These are phyloP conservation scores for Entonaema liquescens DNA, from an alignment of 495 filamentous ascomycete genomes.

Conservation along the genomic window DNA sequence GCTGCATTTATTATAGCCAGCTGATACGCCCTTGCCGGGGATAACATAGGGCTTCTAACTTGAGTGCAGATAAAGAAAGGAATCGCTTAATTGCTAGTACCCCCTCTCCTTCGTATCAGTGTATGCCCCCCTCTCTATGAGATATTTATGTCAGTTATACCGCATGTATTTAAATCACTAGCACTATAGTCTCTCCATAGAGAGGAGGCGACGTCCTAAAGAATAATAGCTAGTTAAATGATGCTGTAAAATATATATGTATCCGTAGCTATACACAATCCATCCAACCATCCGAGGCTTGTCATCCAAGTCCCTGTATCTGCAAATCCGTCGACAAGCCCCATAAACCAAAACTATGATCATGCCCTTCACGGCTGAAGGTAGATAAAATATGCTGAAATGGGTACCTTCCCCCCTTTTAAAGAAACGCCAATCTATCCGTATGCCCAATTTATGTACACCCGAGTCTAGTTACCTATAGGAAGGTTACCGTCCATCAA, in stretches of 20 bases:
- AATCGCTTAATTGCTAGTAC: too few relatives aligned
- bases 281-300: not conserved
- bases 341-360: not conserved
- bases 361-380: too few relatives aligned
- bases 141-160: too few relatives aligned
- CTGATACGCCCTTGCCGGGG: too few relatives aligned
- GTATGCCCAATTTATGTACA: slow-evolving; percentile 16
- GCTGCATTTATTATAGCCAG: not conserved
- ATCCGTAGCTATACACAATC: not conserved
- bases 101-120: too few relatives aligned
- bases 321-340: not conserved
- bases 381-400: slow-evolving; percentile 2
- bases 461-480: not conserved
- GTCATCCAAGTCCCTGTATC: not conserved
- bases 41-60: too few relatives aligned
- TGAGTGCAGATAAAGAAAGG: too few relatives aligned
- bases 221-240: not conserved
- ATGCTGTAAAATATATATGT: not conserved
- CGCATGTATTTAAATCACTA: not conserved
- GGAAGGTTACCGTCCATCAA: not conserved
- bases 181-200: not conserved
- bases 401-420: not conserved
- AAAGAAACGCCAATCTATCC: slow-evolving; percentile 21
- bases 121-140: too few relatives aligned
- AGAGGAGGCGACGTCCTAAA: not conserved